Conservation (phyloP, 345 rosid species). For the Populus tremula region DNA sequence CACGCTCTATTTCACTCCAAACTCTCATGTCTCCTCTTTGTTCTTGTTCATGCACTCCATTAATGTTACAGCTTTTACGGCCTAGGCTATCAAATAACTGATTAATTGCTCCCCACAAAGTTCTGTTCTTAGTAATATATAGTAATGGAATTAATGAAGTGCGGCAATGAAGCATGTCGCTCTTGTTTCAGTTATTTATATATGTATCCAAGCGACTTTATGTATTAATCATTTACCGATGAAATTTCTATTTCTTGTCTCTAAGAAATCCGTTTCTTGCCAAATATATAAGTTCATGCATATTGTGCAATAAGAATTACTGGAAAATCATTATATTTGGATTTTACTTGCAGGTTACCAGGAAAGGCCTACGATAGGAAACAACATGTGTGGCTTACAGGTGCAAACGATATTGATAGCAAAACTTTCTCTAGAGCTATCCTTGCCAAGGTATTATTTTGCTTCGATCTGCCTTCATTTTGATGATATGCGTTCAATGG, state of each 20-base stretch:
- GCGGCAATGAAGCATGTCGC: neutral
- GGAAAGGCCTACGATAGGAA: slow-evolving; percentile 85
- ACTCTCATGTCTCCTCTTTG: neutral
- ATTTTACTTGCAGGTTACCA: slow-evolving; percentile 53
- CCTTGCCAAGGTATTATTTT: slow-evolving; percentile 72
- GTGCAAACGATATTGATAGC: slow-evolving; percentile 86
- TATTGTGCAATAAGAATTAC: neutral
- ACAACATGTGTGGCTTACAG: slow-evolving; percentile 81
- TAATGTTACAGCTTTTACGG: neutral
- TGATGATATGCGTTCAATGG: too few relatives aligned
- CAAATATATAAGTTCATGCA: neutral
- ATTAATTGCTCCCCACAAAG: neutral
- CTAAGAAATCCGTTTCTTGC: neutral
- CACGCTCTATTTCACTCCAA: neutral
- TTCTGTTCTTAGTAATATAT: neutral
- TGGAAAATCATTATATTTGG: neutral
- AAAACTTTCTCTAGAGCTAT: slow-evolving; percentile 89
- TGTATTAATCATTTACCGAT: too few relatives aligned
- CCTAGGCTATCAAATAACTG: neutral
- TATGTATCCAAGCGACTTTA: too few relatives aligned
- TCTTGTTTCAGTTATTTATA: neutral
- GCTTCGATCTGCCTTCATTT: neutral
- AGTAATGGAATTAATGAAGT: neutral
- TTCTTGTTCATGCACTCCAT: neutral
- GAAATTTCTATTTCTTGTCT: neutral